Conservation (phyloP, 768 basidiomycete species). For the Leucosporidium scottii region DNA sequence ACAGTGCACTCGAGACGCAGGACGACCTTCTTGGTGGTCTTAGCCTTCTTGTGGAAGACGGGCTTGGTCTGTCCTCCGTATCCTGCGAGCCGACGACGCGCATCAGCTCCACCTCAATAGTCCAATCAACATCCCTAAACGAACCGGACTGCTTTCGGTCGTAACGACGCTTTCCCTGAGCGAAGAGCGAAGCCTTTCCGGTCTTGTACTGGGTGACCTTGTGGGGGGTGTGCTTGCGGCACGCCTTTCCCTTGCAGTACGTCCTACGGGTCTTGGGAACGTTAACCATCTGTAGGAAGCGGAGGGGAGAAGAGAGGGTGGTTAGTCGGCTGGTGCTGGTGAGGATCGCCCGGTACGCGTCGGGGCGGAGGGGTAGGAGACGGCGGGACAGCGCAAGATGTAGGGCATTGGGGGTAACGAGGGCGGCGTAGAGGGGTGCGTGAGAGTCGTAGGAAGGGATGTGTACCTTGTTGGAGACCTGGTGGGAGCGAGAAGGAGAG, state of each 20-base stretch:
- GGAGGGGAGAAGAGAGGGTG: not conserved
- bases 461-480: too few species aligned
- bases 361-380: too few species aligned
- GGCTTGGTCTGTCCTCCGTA: slow-evolving; percentile 99
- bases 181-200: slow-evolving; percentile 96
- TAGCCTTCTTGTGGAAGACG: slow-evolving; percentile 97
- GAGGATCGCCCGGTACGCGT: too few species aligned
- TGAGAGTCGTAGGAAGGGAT: too few species aligned
- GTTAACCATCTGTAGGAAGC: slow-evolving; percentile 64
- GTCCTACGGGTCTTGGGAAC: slow-evolving; percentile 97
- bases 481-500: too few species aligned
- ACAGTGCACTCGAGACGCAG: slow-evolving; percentile 93
- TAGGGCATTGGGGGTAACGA: too few species aligned
- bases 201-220: slow-evolving; percentile 99
- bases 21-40: slow-evolving; percentile 99
- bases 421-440: too few species aligned
- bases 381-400: too few species aligned
- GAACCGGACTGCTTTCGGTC: slow-evolving; percentile 85
- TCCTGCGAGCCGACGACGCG: slow-evolving; percentile 44
- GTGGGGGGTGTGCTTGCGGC: slow-evolving; percentile 98
- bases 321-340: not conserved
- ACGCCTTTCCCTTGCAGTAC: slow-evolving; percentile 95
- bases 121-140: not conserved
- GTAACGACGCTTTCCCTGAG: slow-evolving; percentile 99
- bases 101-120: not conserved